Conservation (phyloP, 768 basidiomycete genomes). For the Serendipita indica region DNA sequence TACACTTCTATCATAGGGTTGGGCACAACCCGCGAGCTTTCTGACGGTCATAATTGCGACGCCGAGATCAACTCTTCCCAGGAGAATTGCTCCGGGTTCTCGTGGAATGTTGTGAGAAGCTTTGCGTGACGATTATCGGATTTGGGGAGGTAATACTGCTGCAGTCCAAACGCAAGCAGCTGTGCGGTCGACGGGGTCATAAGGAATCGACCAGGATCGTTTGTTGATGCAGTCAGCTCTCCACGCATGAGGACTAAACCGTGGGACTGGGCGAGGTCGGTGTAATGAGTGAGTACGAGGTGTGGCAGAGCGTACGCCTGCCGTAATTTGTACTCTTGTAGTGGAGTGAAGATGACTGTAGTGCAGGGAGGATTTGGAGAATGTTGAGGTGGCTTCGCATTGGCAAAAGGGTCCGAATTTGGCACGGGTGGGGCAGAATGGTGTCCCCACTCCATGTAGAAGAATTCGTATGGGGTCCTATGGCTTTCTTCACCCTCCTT, state of each 20-base stretch:
- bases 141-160: slow-evolving; percentile 72
- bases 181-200: slow-evolving; percentile 75
- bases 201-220: slow-evolving; percentile 35
- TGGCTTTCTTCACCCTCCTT: slow-evolving; percentile 23
- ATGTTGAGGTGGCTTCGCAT: slow-evolving; percentile 29
- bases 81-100: slow-evolving; percentile 59
- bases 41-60: neutral
- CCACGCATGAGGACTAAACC: slow-evolving; percentile 76
- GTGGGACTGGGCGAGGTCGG: slow-evolving; percentile 70
- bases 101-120: slow-evolving; percentile 59
- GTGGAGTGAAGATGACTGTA: slow-evolving; percentile 80
- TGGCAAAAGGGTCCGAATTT: slow-evolving; percentile 23
- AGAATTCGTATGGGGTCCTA: slow-evolving; percentile 53
- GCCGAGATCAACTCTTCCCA: slow-evolving; percentile 56
- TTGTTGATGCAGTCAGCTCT: slow-evolving; percentile 65
- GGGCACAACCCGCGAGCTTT: no score
- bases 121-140: slow-evolving; percentile 28
- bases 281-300: slow-evolving; percentile 80
- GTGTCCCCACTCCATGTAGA: slow-evolving; percentile 81
- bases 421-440: slow-evolving; percentile 55
- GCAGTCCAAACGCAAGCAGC: slow-evolving; percentile 58
- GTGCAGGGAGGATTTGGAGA: slow-evolving; percentile 26
- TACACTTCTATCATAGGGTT: no score
- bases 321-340: slow-evolving; percentile 84
- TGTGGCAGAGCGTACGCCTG: slow-evolving; percentile 80